Percentiles rank a stretch among this genome's conserved stretches.
Evolutionary conservation across 129 eudicot genomes (phyloP).

Genomic region (Heracleum sosnowskyi): DNA sequence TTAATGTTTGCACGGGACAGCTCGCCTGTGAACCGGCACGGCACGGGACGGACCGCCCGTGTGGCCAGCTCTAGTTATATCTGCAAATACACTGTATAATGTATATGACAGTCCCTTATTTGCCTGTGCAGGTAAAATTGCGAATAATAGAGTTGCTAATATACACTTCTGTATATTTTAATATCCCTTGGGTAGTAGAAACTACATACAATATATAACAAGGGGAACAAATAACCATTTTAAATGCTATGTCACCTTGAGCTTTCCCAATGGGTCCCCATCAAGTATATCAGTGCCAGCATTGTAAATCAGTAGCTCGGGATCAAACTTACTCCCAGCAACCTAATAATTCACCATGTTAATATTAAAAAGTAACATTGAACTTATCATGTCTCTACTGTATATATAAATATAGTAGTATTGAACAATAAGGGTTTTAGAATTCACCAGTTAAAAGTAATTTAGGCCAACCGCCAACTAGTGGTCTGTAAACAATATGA

Average conservation of each 20-base stretch:
- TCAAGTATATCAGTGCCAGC: constrained; percentile 94
- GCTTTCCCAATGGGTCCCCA: constrained; percentile 88
- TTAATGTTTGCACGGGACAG: no score
- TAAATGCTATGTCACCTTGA: constrained; percentile 46
- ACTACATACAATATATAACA: background rate
- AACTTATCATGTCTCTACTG: background rate
- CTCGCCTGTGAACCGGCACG: no score
- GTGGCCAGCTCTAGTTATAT: no score
- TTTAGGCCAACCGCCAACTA: background rate
- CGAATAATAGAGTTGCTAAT: background rate
- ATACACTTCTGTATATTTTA: background rate
- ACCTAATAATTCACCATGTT: constrained; percentile 35
- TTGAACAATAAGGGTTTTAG: background rate
- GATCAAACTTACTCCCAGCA: constrained; percentile 57
- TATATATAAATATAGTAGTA: background rate
- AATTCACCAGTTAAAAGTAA: background rate
- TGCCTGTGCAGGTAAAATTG: background rate
- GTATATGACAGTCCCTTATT: background rate
- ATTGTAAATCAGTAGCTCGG: constrained; percentile 80
- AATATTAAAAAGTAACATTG: background rate
- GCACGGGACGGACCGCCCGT: no score
- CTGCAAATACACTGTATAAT: background rate
- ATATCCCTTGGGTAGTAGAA: background rate
- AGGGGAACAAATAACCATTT: background rate
- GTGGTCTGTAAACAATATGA: background rate